Evolutionary conservation across 345 rosid genomes (phyloP), one percentile per base, ranked within the genome.

Genomic region (Clausena lansium): DNA sequence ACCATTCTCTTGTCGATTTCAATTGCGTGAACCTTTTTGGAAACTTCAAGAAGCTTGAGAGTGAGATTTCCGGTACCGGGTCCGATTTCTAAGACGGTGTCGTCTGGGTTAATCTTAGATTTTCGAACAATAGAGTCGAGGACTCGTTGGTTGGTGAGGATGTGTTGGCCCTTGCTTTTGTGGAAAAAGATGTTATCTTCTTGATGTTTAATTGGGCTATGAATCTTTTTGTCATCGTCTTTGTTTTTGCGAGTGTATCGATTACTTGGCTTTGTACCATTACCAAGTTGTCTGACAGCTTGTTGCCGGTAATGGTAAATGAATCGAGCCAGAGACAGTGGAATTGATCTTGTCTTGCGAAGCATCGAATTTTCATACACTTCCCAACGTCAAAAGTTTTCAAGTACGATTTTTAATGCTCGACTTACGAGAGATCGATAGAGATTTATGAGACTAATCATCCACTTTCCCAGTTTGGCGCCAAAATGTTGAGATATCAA

Each of bases 51-150:
- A 41, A 96, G 98, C 86, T 86, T 92, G 73, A 92, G 85, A 11
- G 98, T 96, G 81, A 94, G 98, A 69, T 94, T 96, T 41, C 97
- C 98, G 4, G 98, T 94, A 4, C 97, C 98, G 11, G 97, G 98
- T 67, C 97, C 98, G 27, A 96, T 91, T 86, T 96, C 97, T 7
- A 96, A 78, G 50, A 94, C 95, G 0, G 92, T 91, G 73, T 96
- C 98, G 0, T 84, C 78, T 4, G 90, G 86, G 36, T 80, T 80
- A 39, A 92, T 57, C 19, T 81, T 75, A 3, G 97, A 91, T 79
- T 75, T 83, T 39, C 87, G 81, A 61, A 94, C 95, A 68, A 96
- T 91, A 57, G 87, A 45, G 83, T 94, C 95, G 32, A 95, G 89
- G 74, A 96, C 80, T 58, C 95, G 83, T 4, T 84, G 89, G 74